Evolutionary conservation across 1,139 yeast species (phyloP).

Genomic region (Scheffersomyces parashehatae): DNA sequence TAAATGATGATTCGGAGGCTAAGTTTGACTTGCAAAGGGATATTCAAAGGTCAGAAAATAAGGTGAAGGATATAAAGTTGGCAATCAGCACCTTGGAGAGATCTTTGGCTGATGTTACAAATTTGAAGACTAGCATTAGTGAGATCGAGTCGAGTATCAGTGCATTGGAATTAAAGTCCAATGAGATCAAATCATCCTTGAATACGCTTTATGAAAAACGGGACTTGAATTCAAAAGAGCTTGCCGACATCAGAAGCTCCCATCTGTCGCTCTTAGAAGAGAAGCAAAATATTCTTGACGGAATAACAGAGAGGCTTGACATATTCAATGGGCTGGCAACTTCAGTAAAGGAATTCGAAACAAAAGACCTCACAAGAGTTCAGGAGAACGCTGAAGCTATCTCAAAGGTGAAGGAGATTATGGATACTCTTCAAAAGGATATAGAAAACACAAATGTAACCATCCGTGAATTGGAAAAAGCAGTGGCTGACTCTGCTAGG

Average conservation of each 20-base stretch:
- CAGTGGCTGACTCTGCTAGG: conserved; percentile 36
- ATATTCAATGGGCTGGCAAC: conserved; percentile 9
- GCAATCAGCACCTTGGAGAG: conserved; percentile 57
- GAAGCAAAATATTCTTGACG: conserved; percentile 7
- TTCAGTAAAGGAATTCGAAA: conserved; percentile 21
- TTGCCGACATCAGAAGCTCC: conserved; percentile 21
- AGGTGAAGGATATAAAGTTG: conserved; percentile 58
- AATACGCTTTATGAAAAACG: conserved; percentile 9
- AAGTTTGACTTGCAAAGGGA: conserved; percentile 53
- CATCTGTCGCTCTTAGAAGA: conserved; percentile 19
- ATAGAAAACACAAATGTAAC: conserved; percentile 27
- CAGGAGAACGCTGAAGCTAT: conserved; percentile 17
- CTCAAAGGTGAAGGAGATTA: conserved; percentile 10
- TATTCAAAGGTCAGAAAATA: conserved; percentile 49
- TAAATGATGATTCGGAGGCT: conserved; percentile 46
- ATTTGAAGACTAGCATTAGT: conserved; percentile 14
- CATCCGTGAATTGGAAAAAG: conserved; percentile 27
- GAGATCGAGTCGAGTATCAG: conserved; percentile 13
- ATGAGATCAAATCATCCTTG: conserved; percentile 15
- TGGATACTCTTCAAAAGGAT: conserved; percentile 11
- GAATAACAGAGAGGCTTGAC: conserved; percentile 2
- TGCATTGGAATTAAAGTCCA: background rate
- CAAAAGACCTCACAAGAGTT: conserved; percentile 15
- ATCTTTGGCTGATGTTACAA: conserved; percentile 42
- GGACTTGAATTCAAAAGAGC: conserved; percentile 15